Conservation (phyloP, 257 asterid species). For the Scutellaria minor region DNA sequence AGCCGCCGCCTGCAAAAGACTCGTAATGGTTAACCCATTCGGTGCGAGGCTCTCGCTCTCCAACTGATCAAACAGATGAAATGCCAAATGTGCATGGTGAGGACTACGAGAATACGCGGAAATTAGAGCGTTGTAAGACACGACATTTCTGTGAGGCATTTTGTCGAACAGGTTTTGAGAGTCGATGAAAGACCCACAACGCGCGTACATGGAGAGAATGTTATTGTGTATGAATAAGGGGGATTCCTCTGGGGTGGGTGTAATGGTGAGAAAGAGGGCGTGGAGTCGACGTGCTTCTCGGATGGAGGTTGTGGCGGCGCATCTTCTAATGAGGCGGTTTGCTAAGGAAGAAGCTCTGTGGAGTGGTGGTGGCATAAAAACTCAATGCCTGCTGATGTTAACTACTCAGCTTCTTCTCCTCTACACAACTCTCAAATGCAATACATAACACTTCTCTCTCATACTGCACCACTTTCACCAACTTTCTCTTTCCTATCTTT, state of each 20-base stretch:
- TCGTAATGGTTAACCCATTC: constrained; percentile 65
- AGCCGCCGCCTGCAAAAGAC: constrained; percentile 72
- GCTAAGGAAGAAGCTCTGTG: constrained; percentile 50
- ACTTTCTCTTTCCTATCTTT: neutral
- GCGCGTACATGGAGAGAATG: constrained; percentile 73
- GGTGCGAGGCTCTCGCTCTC: constrained; percentile 49
- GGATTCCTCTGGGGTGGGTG: constrained; percentile 32
- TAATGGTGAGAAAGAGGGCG: constrained; percentile 58
- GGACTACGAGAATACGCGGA: constrained; percentile 65
- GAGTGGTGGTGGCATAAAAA: constrained; percentile 54
- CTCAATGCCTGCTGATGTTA: neutral
- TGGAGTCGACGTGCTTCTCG: constrained; percentile 73
- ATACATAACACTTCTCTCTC: neutral
- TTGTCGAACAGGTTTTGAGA: constrained; percentile 70
- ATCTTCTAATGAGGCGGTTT: constrained; percentile 51
- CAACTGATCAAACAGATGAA: constrained; percentile 48
- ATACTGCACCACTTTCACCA: neutral
- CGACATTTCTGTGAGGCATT: constrained; percentile 73
- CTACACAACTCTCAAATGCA: neutral
- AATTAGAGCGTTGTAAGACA: constrained; percentile 73
- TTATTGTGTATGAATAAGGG: constrained; percentile 64
- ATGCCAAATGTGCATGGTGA: constrained; percentile 43
- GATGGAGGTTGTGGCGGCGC: constrained; percentile 59
- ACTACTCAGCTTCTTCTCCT: neutral
- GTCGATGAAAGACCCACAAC: constrained; percentile 61